Percentiles rank a stretch among this genome's conserved stretches.
Conservation (phyloP, 257 asterid species). For the Ocimum tenuiflorum region DNA sequence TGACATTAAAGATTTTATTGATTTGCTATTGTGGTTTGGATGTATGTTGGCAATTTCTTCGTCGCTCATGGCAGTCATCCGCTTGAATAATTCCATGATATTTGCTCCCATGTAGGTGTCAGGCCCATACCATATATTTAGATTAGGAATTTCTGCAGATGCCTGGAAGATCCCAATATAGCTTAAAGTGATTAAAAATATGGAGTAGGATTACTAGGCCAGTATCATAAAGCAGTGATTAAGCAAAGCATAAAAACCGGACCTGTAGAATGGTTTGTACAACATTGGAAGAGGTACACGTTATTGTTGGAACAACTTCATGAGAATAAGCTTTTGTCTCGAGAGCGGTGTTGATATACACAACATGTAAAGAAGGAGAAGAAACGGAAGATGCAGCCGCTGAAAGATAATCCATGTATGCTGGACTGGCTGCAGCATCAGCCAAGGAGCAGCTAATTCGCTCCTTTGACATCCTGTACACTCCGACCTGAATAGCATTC, state of each 20-base stretch:
- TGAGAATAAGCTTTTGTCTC: constrained; percentile 92
- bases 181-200: constrained; percentile 2
- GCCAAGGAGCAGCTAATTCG: constrained; percentile 88
- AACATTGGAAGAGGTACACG: constrained; percentile 95
- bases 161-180: constrained; percentile 46
- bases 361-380: constrained; percentile 84
- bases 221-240: constrained; percentile 2
- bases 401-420: constrained; percentile 72
- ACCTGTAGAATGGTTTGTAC: constrained; percentile 93
- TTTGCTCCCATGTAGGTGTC: constrained; percentile 98
- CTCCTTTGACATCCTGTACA: constrained; percentile 86
- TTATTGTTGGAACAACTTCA: constrained; percentile 94
- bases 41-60: constrained; percentile 82
- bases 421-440: constrained; percentile 91
- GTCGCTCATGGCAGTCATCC: constrained; percentile 81
- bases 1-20: constrained; percentile 77
- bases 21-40: constrained; percentile 54
- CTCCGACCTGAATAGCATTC: constrained; percentile 60
- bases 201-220: not conserved
- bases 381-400: constrained; percentile 58
- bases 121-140: constrained; percentile 85
- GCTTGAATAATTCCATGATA: constrained; percentile 74
- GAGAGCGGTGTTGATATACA: constrained; percentile 83
- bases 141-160: constrained; percentile 66
- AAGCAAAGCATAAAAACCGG: not conserved